Conservation (phyloP, 352 stramenopile genomes). For the Elongisporangium prolatum region DNA sequence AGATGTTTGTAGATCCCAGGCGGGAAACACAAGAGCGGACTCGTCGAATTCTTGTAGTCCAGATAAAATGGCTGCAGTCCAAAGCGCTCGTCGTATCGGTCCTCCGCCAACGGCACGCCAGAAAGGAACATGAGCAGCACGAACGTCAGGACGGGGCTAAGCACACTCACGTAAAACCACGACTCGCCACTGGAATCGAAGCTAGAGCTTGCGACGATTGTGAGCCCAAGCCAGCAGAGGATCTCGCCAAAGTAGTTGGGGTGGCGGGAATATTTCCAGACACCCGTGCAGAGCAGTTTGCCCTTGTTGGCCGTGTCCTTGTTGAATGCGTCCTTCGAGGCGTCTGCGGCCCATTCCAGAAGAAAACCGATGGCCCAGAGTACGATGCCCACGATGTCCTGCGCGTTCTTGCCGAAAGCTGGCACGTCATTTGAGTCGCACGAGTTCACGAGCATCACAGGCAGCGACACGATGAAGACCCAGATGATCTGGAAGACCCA, state of each 20-base stretch:
- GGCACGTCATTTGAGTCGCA: constrained; percentile 14
- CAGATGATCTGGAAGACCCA: constrained; percentile 84
- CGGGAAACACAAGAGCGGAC: constrained; percentile 47
- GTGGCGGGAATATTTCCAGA: constrained; percentile 89
- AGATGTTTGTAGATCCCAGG: constrained; percentile 32
- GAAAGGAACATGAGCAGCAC: constrained; percentile 70
- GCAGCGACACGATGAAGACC: constrained; percentile 70
- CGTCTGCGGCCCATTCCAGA: constrained; percentile 55
- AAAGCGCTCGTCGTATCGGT: constrained; percentile 61
- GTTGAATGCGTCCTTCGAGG: constrained; percentile 59
- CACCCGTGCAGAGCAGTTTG: constrained; percentile 48
- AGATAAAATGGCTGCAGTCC: constrained; percentile 46
- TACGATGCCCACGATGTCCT: constrained; percentile 36
- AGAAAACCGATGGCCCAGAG: constrained; percentile 54
- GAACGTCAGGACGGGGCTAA: constrained; percentile 49
- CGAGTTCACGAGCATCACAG: constrained; percentile 60
- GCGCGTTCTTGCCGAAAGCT: constrained; percentile 26
- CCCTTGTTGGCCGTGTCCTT: constrained; percentile 35
- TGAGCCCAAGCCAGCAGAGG: constrained; percentile 80
- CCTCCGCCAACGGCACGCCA: constrained; percentile 57
- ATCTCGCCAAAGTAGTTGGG: constrained; percentile 94
- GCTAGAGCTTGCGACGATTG: constrained; percentile 31
- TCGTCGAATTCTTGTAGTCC: constrained; percentile 63
- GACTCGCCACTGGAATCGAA: constrained; percentile 25
- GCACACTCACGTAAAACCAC: constrained; percentile 44